Evolutionary conservation across 2,329 filamentous ascomycete species (phyloP).

Genomic region (Tothia fuscella): DNA sequence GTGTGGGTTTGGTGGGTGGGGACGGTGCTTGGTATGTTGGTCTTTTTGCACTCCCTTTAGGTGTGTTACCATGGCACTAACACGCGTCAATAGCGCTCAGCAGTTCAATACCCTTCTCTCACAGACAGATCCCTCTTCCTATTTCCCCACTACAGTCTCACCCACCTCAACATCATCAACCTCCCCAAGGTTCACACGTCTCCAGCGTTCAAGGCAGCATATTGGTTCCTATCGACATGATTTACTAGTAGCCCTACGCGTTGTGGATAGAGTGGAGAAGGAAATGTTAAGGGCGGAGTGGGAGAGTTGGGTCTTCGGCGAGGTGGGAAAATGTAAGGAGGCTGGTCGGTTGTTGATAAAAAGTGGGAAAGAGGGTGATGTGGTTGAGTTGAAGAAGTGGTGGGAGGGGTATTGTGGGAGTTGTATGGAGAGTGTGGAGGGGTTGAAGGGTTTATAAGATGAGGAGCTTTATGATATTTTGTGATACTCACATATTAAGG

Average conservation of each 20-base stretch:
- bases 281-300: conserved; percentile 82
- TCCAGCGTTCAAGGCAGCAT: conserved; percentile 70
- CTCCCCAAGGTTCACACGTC: conserved; percentile 14
- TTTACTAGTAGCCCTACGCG: conserved; percentile 75
- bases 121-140: conserved; percentile 7
- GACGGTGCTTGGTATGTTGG: too few relatives aligned
- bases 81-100: not conserved
- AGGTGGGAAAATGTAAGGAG: conserved; percentile 35
- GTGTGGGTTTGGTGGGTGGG: too few relatives aligned
- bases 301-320: conserved; percentile 81
- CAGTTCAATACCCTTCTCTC: conserved; percentile 6
- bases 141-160: not conserved
- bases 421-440: conserved; percentile 28
- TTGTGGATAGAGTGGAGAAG: conserved; percentile 79
- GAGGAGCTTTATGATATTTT: too few relatives aligned
- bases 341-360: conserved; percentile 31
- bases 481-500: too few relatives aligned
- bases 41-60: too few relatives aligned
- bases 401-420: conserved; percentile 52
- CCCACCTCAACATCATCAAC: not conserved
- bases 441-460: too few relatives aligned
- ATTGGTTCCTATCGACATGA: conserved; percentile 81
- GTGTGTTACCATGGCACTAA: too few relatives aligned
- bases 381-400: conserved; percentile 32
- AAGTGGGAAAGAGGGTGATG: conserved; percentile 32